These are phyloP conservation scores for Penicillium waksmanii DNA, from an alignment of 495 filamentous ascomycete genomes.

Conservation along the genomic window DNA sequence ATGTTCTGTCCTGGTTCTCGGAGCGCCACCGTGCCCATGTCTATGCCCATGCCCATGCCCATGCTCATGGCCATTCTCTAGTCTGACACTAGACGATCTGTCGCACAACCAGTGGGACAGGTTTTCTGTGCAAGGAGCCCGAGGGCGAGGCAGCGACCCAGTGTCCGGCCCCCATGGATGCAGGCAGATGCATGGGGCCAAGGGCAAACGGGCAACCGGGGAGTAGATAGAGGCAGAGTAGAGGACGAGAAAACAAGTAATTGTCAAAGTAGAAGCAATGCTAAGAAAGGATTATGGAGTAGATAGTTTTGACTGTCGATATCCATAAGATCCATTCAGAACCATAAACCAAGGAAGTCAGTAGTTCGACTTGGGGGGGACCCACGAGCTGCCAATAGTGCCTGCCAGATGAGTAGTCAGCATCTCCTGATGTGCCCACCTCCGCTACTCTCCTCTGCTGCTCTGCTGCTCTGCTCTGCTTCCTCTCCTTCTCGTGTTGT, in stretches of 20 bases:
- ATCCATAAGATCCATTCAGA: no score
- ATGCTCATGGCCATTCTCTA: background rate
- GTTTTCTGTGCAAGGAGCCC: background rate
- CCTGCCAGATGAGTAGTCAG: conserved; percentile 25
- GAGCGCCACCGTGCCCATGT: conserved; percentile 8
- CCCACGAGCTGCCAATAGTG: conserved; percentile 11
- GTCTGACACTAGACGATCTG: conserved; percentile 1
- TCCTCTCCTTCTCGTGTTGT: conserved; percentile 30
- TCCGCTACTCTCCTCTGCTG: conserved; percentile 33
- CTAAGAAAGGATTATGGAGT: background rate
- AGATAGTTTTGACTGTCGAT: background rate
- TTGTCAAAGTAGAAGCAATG: background rate
- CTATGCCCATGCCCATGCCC: no score
- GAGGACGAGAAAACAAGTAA: background rate
- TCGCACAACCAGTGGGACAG: conserved; percentile 3
- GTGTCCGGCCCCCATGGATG: background rate
- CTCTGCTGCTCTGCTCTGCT: no score
- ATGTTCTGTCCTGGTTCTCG: background rate
- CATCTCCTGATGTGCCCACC: conserved; percentile 36
- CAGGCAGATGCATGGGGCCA: conserved; percentile 1
- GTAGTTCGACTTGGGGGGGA: background rate
- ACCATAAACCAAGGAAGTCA: background rate
- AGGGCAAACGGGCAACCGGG: background rate
- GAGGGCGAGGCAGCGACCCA: background rate
- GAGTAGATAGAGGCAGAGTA: background rate